Conservation (phyloP, 1,284 basidiomycete genomes). For the Peniophora sp. region DNA sequence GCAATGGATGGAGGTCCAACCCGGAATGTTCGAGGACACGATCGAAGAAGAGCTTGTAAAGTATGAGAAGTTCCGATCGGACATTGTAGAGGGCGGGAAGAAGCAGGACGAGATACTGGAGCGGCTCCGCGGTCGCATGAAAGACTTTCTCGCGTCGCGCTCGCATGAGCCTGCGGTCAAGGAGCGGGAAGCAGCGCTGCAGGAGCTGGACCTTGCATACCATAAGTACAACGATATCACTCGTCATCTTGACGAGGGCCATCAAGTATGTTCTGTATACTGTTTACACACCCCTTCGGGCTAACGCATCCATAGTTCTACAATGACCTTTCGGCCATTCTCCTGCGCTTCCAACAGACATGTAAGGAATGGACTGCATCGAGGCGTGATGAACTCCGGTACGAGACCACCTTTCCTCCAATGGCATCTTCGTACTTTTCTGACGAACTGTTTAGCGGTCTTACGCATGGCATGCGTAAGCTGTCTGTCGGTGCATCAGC, state of each 20-base stretch:
- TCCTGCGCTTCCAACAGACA: slow-evolving; percentile 66
- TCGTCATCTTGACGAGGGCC: slow-evolving; percentile 82
- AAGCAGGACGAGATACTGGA: slow-evolving; percentile 64
- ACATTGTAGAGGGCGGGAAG: slow-evolving; percentile 51
- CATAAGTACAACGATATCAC: slow-evolving; percentile 85
- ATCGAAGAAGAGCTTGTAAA: slow-evolving; percentile 76
- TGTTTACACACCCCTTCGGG: not conserved
- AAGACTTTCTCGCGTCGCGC: slow-evolving; percentile 72
- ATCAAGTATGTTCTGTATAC: slow-evolving; percentile 47
- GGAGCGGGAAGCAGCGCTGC: slow-evolving; percentile 78
- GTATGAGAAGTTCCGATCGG: slow-evolving; percentile 68
- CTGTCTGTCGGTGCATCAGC: slow-evolving; percentile 12
- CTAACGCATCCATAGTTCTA: slow-evolving; percentile 57
- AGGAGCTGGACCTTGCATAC: slow-evolving; percentile 84
- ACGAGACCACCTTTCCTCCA: slow-evolving; percentile 4
- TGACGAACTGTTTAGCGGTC: slow-evolving; percentile 9
- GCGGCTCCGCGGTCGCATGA: slow-evolving; percentile 40
- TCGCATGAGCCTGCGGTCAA: slow-evolving; percentile 75
- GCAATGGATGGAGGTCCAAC: slow-evolving; percentile 64
- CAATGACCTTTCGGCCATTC: slow-evolving; percentile 66
- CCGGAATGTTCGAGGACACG: slow-evolving; percentile 81
- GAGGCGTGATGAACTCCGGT: slow-evolving; percentile 58
- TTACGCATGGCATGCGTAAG: slow-evolving; percentile 16
- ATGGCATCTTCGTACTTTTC: not conserved
- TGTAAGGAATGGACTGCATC: slow-evolving; percentile 69